Conservation (phyloP, 23 red algal species). For the Gracilaria caudata region DNA sequence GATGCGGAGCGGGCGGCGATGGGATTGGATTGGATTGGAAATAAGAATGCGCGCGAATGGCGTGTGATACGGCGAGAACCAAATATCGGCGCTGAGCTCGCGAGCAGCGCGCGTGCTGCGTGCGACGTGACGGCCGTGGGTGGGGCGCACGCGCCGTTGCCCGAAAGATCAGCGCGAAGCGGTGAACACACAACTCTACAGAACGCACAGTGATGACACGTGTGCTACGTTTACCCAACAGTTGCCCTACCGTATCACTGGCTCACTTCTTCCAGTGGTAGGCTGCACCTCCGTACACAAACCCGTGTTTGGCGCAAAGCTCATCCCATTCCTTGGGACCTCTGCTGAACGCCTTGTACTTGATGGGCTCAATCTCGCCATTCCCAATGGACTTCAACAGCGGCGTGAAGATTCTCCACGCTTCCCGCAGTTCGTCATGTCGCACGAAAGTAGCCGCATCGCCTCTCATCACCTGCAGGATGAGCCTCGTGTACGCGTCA, state of each 20-base stretch:
- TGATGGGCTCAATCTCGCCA: slow-evolving; percentile 66
- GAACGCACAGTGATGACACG: background rate
- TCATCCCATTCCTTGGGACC: slow-evolving; percentile 87
- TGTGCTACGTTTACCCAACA: too few species aligned
- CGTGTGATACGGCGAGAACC: background rate
- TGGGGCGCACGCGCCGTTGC: background rate
- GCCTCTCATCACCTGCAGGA: slow-evolving; percentile 83
- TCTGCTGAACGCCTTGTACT: slow-evolving; percentile 81
- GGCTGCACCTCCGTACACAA: slow-evolving; percentile 33
- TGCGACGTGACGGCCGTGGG: background rate
- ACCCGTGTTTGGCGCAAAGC: slow-evolving; percentile 68
- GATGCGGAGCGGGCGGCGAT: background rate
- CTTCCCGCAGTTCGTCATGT: slow-evolving; percentile 86
- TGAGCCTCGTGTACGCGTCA: slow-evolving; percentile 87
- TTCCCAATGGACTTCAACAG: slow-evolving; percentile 72
- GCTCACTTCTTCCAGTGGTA: slow-evolving; percentile 42
- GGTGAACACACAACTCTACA: background rate
- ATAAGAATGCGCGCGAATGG: background rate
- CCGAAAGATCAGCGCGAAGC: background rate
- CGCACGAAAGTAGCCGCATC: slow-evolving; percentile 83
- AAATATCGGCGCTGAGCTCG: slow-evolving; percentile 29
- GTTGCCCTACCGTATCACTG: background rate
- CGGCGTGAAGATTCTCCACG: slow-evolving; percentile 96
- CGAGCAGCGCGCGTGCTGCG: slow-evolving; percentile 12
- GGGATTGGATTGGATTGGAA: background rate